Percentiles rank a stretch among this genome's conserved stretches.
phyloP scores from a whole-genome alignment of 352 stramenopile species.

The Phytopythium ostracodes region DNA sequence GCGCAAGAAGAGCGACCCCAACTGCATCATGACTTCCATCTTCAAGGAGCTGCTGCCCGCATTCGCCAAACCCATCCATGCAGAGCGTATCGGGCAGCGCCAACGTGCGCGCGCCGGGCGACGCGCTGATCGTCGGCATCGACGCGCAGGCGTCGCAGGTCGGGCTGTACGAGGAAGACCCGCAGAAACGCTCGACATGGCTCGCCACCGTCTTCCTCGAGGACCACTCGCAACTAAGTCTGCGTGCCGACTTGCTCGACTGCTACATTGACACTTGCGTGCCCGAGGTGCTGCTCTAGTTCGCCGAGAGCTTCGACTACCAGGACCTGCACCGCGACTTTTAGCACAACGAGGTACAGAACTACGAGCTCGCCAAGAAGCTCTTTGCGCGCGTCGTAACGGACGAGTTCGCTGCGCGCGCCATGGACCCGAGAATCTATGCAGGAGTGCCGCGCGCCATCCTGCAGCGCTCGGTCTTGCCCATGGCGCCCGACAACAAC shows the following conservation, averaged over 20 bases:
- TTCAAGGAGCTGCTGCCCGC: slow-evolving; percentile 87
- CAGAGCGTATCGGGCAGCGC: slow-evolving; percentile 4
- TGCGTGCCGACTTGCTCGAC: slow-evolving; percentile 95
- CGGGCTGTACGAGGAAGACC: slow-evolving; percentile 77
- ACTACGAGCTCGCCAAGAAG: slow-evolving; percentile 97
- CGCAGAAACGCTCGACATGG: slow-evolving; percentile 37
- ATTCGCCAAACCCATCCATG: slow-evolving; percentile 25
- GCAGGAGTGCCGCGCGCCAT: slow-evolving; percentile 91
- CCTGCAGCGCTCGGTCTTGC: slow-evolving; percentile 94
- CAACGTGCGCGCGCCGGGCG: slow-evolving; percentile 60
- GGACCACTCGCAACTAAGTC: slow-evolving; percentile 82
- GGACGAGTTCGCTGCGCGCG: slow-evolving; percentile 91
- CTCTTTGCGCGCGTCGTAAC: slow-evolving; percentile 94
- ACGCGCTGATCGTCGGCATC: slow-evolving; percentile 81
- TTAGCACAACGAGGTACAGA: slow-evolving; percentile 95
- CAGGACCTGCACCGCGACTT: slow-evolving; percentile 94
- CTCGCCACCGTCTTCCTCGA: slow-evolving; percentile 76
- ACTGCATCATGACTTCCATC: slow-evolving; percentile 95
- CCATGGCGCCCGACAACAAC: slow-evolving; percentile 93
- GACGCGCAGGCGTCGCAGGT: slow-evolving; percentile 77
- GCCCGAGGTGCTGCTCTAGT: slow-evolving; percentile 96
- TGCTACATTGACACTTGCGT: slow-evolving; percentile 98
- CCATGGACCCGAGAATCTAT: slow-evolving; percentile 94
- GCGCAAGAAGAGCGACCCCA: slow-evolving; percentile 87
- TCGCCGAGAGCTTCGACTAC: slow-evolving; percentile 99